Evolutionary conservation across 2,329 filamentous ascomycete species (phyloP).

Genomic region (Onygenales sp.): DNA sequence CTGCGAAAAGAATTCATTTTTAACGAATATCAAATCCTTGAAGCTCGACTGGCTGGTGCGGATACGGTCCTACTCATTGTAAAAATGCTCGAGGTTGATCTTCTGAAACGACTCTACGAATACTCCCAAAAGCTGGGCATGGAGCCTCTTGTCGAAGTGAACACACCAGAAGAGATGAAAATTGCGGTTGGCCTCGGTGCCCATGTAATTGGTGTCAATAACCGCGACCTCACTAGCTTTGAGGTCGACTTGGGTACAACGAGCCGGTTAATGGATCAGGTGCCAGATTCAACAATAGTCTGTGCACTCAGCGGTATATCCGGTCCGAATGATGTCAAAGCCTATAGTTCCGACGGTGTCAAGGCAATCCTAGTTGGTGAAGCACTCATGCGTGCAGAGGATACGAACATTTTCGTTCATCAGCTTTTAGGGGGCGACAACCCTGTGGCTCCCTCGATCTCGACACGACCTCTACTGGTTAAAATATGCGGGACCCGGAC

Average conservation of each 20-base stretch:
- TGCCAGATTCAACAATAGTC: slow-evolving; percentile 75
- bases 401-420: slow-evolving; percentile 74
- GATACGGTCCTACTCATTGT: slow-evolving; percentile 94
- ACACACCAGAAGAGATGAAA: slow-evolving; percentile 87
- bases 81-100: slow-evolving; percentile 80
- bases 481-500: slow-evolving; percentile 94
- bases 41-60: slow-evolving; percentile 83
- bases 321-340: slow-evolving; percentile 74
- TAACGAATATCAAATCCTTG: slow-evolving; percentile 95
- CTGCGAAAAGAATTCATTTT: slow-evolving; percentile 96
- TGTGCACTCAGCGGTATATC: slow-evolving; percentile 93
- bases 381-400: slow-evolving; percentile 82
- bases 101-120: slow-evolving; percentile 68
- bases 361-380: slow-evolving; percentile 91
- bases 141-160: slow-evolving; percentile 96
- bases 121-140: slow-evolving; percentile 88
- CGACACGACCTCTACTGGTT: slow-evolving; percentile 50
- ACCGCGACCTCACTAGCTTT: slow-evolving; percentile 91
- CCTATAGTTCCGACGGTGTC: slow-evolving; percentile 81
- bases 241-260: slow-evolving; percentile 93
- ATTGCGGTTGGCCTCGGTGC: slow-evolving; percentile 77
- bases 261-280: slow-evolving; percentile 75
- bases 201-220: slow-evolving; percentile 93
- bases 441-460: slow-evolving; percentile 13
- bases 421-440: slow-evolving; percentile 60